Evolutionary conservation across 2,329 filamentous ascomycete genomes (phyloP).

Genomic region (Albophoma yamanashiensis): DNA sequence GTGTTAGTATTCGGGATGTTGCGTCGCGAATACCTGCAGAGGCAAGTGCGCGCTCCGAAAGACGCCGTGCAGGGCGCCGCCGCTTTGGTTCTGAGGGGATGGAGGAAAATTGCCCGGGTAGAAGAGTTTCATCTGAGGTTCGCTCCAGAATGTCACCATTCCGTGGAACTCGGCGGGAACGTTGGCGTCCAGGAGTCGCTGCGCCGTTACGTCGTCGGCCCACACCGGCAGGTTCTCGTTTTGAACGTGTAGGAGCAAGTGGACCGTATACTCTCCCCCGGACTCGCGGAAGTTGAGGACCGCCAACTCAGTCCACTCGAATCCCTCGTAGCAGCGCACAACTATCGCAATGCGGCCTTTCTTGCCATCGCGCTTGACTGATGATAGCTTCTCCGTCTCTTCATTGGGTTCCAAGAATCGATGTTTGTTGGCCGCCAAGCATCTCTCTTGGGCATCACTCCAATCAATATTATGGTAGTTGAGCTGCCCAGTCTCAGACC

Average conservation of each 20-base stretch:
- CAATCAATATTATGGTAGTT: slow-evolving; percentile 46
- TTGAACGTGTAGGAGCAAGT: slow-evolving; percentile 78
- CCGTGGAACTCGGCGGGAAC: slow-evolving; percentile 66
- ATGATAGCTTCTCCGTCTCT: slow-evolving; percentile 23
- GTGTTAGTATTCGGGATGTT: slow-evolving; percentile 53
- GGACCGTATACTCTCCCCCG: slow-evolving; percentile 71
- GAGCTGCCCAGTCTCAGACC: slow-evolving; percentile 43
- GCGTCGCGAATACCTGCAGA: slow-evolving; percentile 52
- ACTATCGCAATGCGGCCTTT: slow-evolving; percentile 61
- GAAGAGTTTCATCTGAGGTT: slow-evolving; percentile 70
- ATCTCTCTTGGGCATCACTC: slow-evolving; percentile 41
- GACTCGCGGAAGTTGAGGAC: slow-evolving; percentile 73
- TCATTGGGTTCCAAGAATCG: slow-evolving; percentile 39
- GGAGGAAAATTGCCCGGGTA: slow-evolving; percentile 64
- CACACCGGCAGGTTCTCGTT: slow-evolving; percentile 71
- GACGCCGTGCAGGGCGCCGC: slow-evolving; percentile 54
- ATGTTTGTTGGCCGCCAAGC: slow-evolving; percentile 48
- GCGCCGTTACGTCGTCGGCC: slow-evolving; percentile 65
- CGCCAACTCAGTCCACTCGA: slow-evolving; percentile 66
- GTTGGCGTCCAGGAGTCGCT: slow-evolving; percentile 56
- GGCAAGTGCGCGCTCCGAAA: slow-evolving; percentile 56
- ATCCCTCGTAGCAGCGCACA: slow-evolving; percentile 71
- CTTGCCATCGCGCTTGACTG: slow-evolving; percentile 18
- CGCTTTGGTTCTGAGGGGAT: slow-evolving; percentile 47
- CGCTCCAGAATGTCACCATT: slow-evolving; percentile 75